phyloP scores from a whole-genome alignment of 345 rosid species.

The Sapria himalayana region DNA sequence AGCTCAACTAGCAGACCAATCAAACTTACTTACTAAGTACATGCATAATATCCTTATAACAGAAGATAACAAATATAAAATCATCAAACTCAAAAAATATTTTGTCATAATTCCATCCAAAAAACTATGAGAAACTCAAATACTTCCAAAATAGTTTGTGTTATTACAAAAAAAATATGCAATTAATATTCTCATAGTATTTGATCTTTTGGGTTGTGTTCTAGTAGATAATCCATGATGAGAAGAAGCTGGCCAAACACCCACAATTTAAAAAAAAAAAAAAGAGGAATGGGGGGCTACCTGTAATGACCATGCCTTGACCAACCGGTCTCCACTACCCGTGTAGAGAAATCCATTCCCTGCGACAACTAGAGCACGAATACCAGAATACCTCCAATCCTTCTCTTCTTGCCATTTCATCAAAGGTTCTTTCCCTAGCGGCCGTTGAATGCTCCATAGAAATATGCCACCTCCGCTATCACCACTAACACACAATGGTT shows the following conservation, averaged over 20 bases:
- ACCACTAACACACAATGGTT: constrained; percentile 53
- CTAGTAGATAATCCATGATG: too few relatives aligned
- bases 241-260: too few relatives aligned
- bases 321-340: constrained; percentile 78
- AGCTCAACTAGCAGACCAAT: too few relatives aligned
- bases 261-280: too few relatives aligned
- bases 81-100: too few relatives aligned
- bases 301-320: constrained; percentile 75
- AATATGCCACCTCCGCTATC: constrained; percentile 81
- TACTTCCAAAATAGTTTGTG: too few relatives aligned
- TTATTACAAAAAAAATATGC: constrained; percentile 6
- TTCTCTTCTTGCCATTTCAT: constrained; percentile 71
- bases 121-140: too few relatives aligned
- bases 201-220: too few relatives aligned
- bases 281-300: constrained; percentile 15
- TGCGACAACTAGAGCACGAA: constrained; percentile 49
- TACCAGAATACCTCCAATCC: constrained; percentile 93
- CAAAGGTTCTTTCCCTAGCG: constrained; percentile 39
- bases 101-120: too few relatives aligned
- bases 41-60: too few relatives aligned
- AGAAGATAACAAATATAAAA: too few relatives aligned
- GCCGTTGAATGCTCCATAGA: constrained; percentile 40
- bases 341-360: constrained; percentile 46
- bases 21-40: too few relatives aligned
- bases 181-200: background rate